These are phyloP conservation scores for Paraphysoderma sedebokerense DNA, from an alignment of 371 early-diverging fungal genomes.

Conservation along the genomic window DNA sequence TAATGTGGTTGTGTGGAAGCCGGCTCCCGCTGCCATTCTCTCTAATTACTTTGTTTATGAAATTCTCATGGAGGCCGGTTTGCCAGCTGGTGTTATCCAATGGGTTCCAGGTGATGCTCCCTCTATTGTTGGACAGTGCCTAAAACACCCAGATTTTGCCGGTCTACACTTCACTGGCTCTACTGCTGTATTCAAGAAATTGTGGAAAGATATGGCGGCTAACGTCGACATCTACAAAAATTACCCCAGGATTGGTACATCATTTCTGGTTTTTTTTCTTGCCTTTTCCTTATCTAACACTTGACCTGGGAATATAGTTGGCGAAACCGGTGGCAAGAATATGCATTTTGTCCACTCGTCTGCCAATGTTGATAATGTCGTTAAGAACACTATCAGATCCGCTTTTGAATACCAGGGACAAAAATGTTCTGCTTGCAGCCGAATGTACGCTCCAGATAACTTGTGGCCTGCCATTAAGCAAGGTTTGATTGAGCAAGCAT, in stretches of 20 bases:
- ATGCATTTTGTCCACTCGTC: conserved; percentile 81
- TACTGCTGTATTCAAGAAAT: conserved; percentile 77
- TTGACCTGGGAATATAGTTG: too few species aligned
- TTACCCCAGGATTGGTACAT: conserved; percentile 91
- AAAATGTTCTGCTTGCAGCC: conserved; percentile 92
- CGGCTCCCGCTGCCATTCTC: conserved; percentile 67
- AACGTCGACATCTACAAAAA: conserved; percentile 77
- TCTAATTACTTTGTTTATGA: conserved; percentile 84
- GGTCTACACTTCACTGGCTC: conserved; percentile 96
- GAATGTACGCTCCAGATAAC: conserved; percentile 73
- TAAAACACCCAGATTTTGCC: conserved; percentile 75
- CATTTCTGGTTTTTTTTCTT: conserved; percentile 1
- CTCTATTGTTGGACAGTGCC: conserved; percentile 38
- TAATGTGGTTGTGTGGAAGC: conserved; percentile 95
- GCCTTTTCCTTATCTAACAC: not conserved
- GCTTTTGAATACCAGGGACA: conserved; percentile 96
- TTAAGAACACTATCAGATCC: conserved; percentile 69
- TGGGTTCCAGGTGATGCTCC: conserved; percentile 86
- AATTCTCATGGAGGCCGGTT: conserved; percentile 85
- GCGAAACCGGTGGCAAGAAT: conserved; percentile 98
- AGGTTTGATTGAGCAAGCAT: conserved; percentile 39
- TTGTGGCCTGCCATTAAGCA: conserved; percentile 57
- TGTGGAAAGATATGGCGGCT: conserved; percentile 81
- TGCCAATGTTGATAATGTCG: conserved; percentile 24
- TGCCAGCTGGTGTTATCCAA: conserved; percentile 93